Evolutionary conservation across 2,329 filamentous ascomycete species (phyloP), one percentile per base, ranked within the genome.

Genomic region (Arthroderma uncinatum): DNA sequence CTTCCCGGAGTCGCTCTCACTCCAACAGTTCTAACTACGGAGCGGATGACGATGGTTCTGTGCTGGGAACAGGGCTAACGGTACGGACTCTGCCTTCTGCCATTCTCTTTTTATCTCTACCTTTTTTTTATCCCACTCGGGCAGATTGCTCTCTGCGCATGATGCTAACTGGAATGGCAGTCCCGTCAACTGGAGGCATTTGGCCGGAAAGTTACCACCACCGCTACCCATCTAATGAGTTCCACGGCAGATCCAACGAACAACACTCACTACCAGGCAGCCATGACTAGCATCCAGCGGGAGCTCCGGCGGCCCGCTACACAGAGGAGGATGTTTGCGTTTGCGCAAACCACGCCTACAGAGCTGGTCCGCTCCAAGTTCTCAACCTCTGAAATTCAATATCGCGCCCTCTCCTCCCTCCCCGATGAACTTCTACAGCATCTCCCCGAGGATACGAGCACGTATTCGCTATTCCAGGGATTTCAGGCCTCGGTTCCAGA

Each of bases 391-490:
- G 93, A 98, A 75, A 97, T 97, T 65, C 90, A 95, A 73, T 91
- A 95, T 65, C 87, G 93, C 63, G 93, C 93, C 52, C 76, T 97
- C 57, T 85, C 89, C 47, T 91, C 87, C 68, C 78, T 98, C 36
- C 84, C 93, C 53, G 92, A 98, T 73, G 91, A 96, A 61, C 81
- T 98, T 64, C 82, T 98, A 50, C 78, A 78, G 63, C 91, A 95
- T 69, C 92, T 96, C 54, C 93, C 93, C 64, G 89, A 95, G 60
- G 81, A 86, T 68, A 84, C 85, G 21, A 94, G 88, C 72, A 78
- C 84, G 14, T 98, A 95, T 74, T 96, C 91, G 40, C 79, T 98
- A 47, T 97, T 98, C 71, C 89, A 98, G 71, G 93, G 93, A 63
- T 98, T 98, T 72, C 85, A 95, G 74, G 93, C 92, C 52, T 91